phyloP scores from a whole-genome alignment of 371 early-diverging fungal species.

The Conidiobolus incongruus region DNA sequence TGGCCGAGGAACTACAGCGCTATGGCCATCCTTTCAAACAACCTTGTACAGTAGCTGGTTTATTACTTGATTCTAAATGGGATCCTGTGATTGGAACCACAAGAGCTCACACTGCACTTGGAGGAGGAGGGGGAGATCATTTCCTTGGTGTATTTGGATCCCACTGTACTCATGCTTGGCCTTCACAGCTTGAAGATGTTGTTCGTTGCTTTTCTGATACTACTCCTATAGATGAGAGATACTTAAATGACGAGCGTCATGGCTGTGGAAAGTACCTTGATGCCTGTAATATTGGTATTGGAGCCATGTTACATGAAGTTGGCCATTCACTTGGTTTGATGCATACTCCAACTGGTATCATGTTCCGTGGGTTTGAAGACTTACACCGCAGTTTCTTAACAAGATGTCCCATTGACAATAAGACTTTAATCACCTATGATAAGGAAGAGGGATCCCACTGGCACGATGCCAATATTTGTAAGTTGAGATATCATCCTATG shows the following conservation, averaged over 20 bases:
- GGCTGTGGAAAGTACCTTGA: conserved; percentile 30
- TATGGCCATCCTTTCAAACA: conserved; percentile 16
- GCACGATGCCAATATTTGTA: conserved; percentile 31
- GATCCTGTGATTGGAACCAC: conserved; percentile 18
- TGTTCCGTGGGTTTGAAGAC: conserved; percentile 39
- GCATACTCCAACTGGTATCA: conserved; percentile 32
- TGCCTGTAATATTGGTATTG: conserved; percentile 37
- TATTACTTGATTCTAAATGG: conserved; percentile 32
- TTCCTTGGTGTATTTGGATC: conserved; percentile 41
- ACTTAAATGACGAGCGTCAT: conserved; percentile 27
- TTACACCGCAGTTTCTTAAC: conserved; percentile 37
- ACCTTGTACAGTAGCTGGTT: conserved; percentile 20
- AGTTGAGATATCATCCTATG: conserved; percentile 32
- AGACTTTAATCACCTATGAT: conserved; percentile 16
- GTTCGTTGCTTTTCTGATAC: conserved; percentile 22
- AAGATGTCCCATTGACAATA: conserved; percentile 20
- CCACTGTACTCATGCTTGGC: conserved; percentile 36
- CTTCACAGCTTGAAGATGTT: conserved; percentile 28
- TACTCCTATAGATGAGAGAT: conserved; percentile 24
- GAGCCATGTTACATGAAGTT: conserved; percentile 40
- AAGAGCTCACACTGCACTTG: conserved; percentile 38
- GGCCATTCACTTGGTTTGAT: conserved; percentile 30
- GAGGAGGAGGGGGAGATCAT: conserved; percentile 23
- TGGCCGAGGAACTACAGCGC: conserved; percentile 16
- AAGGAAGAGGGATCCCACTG: conserved; percentile 36